phyloP scores from a whole-genome alignment of 2,329 filamentous ascomycete species.

The Monilinia fructigena region DNA sequence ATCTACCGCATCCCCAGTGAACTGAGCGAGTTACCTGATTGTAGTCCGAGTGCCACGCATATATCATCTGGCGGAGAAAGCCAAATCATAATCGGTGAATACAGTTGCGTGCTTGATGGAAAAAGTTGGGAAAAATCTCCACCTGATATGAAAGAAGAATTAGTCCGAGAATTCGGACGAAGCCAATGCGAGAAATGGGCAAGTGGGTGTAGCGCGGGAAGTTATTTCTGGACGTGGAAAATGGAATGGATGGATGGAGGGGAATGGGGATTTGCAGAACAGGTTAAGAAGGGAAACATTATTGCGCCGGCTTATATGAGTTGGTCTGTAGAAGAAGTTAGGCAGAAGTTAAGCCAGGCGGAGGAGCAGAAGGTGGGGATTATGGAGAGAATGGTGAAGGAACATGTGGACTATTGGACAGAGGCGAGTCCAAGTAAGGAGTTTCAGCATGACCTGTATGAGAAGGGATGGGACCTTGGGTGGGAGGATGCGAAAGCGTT shows the following conservation, averaged over 20 bases:
- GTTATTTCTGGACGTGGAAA: slow-evolving; percentile 60
- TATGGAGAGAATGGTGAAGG: slow-evolving; percentile 42
- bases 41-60: slow-evolving; percentile 34
- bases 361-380: slow-evolving; percentile 42
- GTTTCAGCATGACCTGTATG: slow-evolving; percentile 54
- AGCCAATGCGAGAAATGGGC: slow-evolving; percentile 49
- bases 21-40: slow-evolving; percentile 45
- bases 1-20: slow-evolving; percentile 47
- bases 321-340: slow-evolving; percentile 43
- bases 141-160: slow-evolving; percentile 44
- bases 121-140: slow-evolving; percentile 49
- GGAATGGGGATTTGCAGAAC: slow-evolving; percentile 58
- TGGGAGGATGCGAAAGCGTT: slow-evolving; percentile 55
- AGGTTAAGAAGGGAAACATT: slow-evolving; percentile 48
- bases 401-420: slow-evolving; percentile 53
- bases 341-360: slow-evolving; percentile 43
- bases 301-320: slow-evolving; percentile 43
- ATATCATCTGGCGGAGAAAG: slow-evolving; percentile 47
- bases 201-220: slow-evolving; percentile 49
- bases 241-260: slow-evolving; percentile 61
- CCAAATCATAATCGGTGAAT: slow-evolving; percentile 56
- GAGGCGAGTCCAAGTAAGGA: slow-evolving; percentile 45
- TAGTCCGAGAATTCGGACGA: slow-evolving; percentile 49
- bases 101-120: slow-evolving; percentile 54
- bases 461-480: slow-evolving; percentile 55